Conservation (phyloP, 805 yeast species). For the Suhomyces canberraensis region DNA sequence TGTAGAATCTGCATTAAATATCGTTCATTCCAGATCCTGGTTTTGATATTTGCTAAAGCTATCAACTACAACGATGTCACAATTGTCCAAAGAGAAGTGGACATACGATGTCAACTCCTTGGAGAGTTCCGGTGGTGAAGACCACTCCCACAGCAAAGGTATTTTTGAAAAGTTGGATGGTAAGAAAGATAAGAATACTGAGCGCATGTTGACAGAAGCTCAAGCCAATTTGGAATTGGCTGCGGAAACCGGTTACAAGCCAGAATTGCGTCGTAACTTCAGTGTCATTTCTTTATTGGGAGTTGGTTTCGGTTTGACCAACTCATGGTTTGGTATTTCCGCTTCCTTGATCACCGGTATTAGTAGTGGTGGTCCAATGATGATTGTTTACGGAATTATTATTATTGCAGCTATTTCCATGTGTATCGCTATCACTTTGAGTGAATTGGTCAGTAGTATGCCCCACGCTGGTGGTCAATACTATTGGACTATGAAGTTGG, state of each 20-base stretch:
- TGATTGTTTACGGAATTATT: constrained; percentile 54
- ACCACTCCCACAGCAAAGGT: not conserved
- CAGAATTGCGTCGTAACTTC: constrained; percentile 27
- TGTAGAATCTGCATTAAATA: too few relatives aligned
- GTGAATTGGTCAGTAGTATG: constrained; percentile 52
- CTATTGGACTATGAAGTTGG: constrained; percentile 55
- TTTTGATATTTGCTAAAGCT: too few relatives aligned
- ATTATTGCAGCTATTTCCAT: constrained; percentile 46
- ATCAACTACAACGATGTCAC: too few relatives aligned
- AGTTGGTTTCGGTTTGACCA: constrained; percentile 58
- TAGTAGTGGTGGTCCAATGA: constrained; percentile 55
- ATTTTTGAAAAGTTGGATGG: constrained; percentile 6
- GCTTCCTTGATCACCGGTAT: constrained; percentile 55
- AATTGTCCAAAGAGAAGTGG: constrained; percentile 1
- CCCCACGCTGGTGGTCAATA: constrained; percentile 61
- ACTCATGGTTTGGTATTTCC: constrained; percentile 60
- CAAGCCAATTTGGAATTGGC: constrained; percentile 25
- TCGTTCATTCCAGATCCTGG: too few relatives aligned
- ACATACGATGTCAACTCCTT: constrained; percentile 5
- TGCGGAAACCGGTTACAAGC: constrained; percentile 27
- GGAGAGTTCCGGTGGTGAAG: constrained; percentile 4
- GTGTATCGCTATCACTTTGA: constrained; percentile 47
- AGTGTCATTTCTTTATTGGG: constrained; percentile 50
- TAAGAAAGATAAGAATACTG: constrained; percentile 5
- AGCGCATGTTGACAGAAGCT: constrained; percentile 13